Evolutionary conservation across 768 basidiomycete genomes (phyloP).

Genomic region (Boletus reticuloceps): DNA sequence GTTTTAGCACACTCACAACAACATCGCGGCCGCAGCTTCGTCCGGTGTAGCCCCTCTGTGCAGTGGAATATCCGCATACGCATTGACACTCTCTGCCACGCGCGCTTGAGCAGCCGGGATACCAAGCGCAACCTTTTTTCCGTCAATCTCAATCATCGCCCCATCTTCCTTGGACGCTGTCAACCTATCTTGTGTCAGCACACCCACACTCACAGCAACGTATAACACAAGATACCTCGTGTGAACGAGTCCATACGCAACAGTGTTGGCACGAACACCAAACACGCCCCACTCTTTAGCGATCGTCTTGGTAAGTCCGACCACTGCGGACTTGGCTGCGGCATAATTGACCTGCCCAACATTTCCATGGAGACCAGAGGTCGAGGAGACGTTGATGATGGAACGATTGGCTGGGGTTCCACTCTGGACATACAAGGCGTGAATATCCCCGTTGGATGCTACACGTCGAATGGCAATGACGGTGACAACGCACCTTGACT

Average conservation of each 20-base stretch:
- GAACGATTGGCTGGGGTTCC: slow-evolving; percentile 64
- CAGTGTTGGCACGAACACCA: slow-evolving; percentile 78
- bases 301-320: slow-evolving; percentile 82
- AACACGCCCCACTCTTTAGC: slow-evolving; percentile 86
- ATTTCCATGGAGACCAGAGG: slow-evolving; percentile 81
- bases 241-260: slow-evolving; percentile 76
- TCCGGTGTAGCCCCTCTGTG: slow-evolving; percentile 65
- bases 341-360: slow-evolving; percentile 85
- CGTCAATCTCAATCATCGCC: slow-evolving; percentile 71
- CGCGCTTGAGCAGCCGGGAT: slow-evolving; percentile 57
- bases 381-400: slow-evolving; percentile 80
- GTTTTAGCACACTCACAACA: slow-evolving; percentile 57
- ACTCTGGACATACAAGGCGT: slow-evolving; percentile 32
- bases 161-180: slow-evolving; percentile 81
- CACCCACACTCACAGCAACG: not conserved
- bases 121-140: slow-evolving; percentile 81
- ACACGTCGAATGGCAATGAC: not conserved
- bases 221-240: slow-evolving; percentile 50
- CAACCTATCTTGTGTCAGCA: slow-evolving; percentile 42
- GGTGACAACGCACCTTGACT: slow-evolving; percentile 48
- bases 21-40: slow-evolving; percentile 70
- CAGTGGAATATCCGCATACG: slow-evolving; percentile 58
- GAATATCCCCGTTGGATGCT: not conserved
- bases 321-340: slow-evolving; percentile 73
- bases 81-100: slow-evolving; percentile 37